Conservation (phyloP, 371 early-diverging fungal genomes). For the Batkoa obscura region DNA sequence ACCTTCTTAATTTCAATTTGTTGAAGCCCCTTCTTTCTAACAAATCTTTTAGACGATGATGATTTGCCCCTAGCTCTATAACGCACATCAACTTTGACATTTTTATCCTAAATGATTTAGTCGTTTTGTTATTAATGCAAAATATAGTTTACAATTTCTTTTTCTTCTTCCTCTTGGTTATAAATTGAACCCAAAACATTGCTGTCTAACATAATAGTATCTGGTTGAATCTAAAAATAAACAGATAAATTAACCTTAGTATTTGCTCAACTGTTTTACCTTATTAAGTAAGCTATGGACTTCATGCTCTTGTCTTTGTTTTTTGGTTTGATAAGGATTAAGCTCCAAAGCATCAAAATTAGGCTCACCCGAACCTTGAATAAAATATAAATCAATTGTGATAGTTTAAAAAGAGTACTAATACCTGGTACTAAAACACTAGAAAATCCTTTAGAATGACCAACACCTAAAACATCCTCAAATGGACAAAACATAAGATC, state of each 20-base stretch:
- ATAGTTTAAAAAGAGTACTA: background rate
- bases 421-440: conserved; percentile 81
- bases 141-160: conserved; percentile 16
- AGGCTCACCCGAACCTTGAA: conserved; percentile 72
- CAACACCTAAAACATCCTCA: conserved; percentile 93
- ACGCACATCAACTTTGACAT: conserved; percentile 19
- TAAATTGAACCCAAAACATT: conserved; percentile 46
- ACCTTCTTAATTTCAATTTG: background rate
- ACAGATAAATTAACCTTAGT: no score
- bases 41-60: conserved; percentile 45
- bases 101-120: no score
- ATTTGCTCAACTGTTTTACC: conserved; percentile 13
- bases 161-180: conserved; percentile 25
- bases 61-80: conserved; percentile 60
- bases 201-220: conserved; percentile 75
- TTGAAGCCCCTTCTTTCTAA: conserved; percentile 41
- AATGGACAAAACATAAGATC: conserved; percentile 74
- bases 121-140: no score
- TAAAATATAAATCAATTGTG: background rate
- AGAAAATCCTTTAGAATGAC: conserved; percentile 66
- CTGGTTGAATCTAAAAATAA: conserved; percentile 29
- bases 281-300: conserved; percentile 86
- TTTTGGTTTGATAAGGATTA: conserved; percentile 85
- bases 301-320: conserved; percentile 83
- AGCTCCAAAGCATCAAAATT: conserved; percentile 89